These are phyloP conservation scores for Arachis stenosperma DNA, from an alignment of 306 rosid species.

Conservation along the genomic window DNA sequence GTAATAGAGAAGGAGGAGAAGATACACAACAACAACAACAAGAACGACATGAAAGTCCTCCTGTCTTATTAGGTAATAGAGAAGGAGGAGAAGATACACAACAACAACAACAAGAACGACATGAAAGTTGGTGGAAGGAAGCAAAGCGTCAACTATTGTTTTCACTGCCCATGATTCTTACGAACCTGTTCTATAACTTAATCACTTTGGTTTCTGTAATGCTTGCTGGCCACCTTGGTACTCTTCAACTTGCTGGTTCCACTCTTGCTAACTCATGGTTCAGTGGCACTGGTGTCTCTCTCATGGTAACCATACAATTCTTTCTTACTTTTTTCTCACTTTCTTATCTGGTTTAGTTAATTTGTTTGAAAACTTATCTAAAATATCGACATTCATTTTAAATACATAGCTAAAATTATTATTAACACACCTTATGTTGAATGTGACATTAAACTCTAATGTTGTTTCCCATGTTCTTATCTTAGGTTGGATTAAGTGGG, in stretches of 20 bases:
- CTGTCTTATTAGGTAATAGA: conserved; percentile 12
- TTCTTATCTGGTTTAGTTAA: too few species aligned
- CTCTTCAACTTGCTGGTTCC: conserved; percentile 77
- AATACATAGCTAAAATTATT: too few species aligned
- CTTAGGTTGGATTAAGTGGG: conserved; percentile 81
- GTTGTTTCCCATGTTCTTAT: conserved; percentile 16
- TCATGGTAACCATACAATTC: conserved; percentile 49
- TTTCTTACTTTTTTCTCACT: too few species aligned
- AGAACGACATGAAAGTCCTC: background rate
- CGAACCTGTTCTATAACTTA: conserved; percentile 57
- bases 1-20: background rate
- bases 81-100: background rate
- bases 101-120: background rate
- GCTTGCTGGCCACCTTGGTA: conserved; percentile 91
- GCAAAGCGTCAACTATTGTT: conserved; percentile 56
- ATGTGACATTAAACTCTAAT: conserved; percentile 5
- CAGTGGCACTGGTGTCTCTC: conserved; percentile 63
- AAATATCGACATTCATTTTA: too few species aligned
- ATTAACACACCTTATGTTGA: background rate
- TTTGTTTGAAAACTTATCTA: too few species aligned
- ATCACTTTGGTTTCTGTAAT: conserved; percentile 73
- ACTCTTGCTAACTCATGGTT: conserved; percentile 86
- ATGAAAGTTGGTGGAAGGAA: conserved; percentile 59
- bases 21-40: background rate
- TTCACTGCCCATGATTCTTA: conserved; percentile 78